phyloP scores from a whole-genome alignment of 805 yeast genomes.

The Metschnikowia cerradonensis region DNA sequence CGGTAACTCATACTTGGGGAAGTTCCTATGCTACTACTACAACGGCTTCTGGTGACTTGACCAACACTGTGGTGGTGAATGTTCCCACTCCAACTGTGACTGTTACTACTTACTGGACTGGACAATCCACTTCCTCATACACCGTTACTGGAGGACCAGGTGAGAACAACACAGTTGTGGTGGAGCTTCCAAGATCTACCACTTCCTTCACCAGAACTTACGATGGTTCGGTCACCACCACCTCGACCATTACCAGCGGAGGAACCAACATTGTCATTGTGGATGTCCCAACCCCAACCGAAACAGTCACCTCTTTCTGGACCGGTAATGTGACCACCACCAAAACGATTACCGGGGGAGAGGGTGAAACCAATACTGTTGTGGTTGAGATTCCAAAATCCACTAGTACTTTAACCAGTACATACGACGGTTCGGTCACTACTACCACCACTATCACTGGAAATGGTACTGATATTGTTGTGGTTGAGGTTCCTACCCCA shows the following conservation, averaged over 20 bases:
- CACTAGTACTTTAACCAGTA: slow-evolving; percentile 8
- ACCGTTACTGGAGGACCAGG: slow-evolving; percentile 6
- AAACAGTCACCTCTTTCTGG: slow-evolving; percentile 13
- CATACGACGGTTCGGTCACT: slow-evolving; percentile 6
- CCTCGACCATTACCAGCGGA: not conserved
- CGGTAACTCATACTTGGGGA: not conserved
- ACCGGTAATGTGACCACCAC: slow-evolving; percentile 7
- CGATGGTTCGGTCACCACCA: slow-evolving; percentile 9
- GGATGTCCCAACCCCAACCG: slow-evolving; percentile 10
- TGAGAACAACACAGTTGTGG: slow-evolving; percentile 5
- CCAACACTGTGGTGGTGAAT: slow-evolving; percentile 6
- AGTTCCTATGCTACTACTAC: slow-evolving; percentile 1
- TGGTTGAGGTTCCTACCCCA: slow-evolving; percentile 11
- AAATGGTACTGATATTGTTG: slow-evolving; percentile 1
- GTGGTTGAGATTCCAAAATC: slow-evolving; percentile 9
- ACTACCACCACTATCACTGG: slow-evolving; percentile 1
- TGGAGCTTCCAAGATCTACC: slow-evolving; percentile 17
- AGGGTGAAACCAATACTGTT: slow-evolving; percentile 18
- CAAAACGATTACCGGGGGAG: slow-evolving; percentile 6
- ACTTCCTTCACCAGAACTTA: slow-evolving; percentile 15
- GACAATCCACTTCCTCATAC: not conserved
- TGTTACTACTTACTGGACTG: slow-evolving; percentile 7
- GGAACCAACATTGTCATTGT: slow-evolving; percentile 8
- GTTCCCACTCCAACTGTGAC: slow-evolving; percentile 10
- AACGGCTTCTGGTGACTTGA: slow-evolving; percentile 1